Conservation (phyloP, 768 basidiomycete genomes). For the Pleurotus salmoneostramineus region DNA sequence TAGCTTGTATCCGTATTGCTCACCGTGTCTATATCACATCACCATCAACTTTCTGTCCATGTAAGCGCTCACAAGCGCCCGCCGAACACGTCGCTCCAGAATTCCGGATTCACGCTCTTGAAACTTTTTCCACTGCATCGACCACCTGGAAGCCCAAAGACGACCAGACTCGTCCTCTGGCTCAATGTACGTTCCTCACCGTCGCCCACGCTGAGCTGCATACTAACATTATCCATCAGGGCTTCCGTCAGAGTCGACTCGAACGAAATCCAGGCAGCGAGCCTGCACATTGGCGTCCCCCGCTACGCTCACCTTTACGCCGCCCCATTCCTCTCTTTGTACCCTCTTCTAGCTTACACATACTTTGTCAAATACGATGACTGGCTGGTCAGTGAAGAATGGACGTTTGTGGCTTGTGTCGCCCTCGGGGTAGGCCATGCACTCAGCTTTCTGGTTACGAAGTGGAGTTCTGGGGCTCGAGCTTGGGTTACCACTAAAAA, state of each 20-base stretch:
- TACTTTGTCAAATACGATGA: slow-evolving; percentile 89
- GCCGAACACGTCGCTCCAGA: too few relatives aligned
- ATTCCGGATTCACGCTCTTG: too few relatives aligned
- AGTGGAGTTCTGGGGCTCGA: slow-evolving; percentile 80
- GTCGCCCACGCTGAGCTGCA: slow-evolving; percentile 5
- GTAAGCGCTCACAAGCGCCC: too few relatives aligned
- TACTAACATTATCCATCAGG: slow-evolving; percentile 22
- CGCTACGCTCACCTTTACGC: slow-evolving; percentile 72
- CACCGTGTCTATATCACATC: too few relatives aligned
- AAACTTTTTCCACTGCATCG: too few relatives aligned
- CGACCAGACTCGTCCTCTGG: not conserved
- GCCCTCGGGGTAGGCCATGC: slow-evolving; percentile 84
- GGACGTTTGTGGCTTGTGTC: slow-evolving; percentile 94
- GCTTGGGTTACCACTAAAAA: slow-evolving; percentile 78
- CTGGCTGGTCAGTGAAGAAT: slow-evolving; percentile 92
- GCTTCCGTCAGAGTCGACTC: slow-evolving; percentile 53
- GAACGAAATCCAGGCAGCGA: slow-evolving; percentile 63
- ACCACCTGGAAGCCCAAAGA: not conserved
- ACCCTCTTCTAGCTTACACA: slow-evolving; percentile 83
- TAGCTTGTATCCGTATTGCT: too few relatives aligned
- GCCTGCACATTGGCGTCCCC: slow-evolving; percentile 63
- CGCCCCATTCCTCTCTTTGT: slow-evolving; percentile 73
- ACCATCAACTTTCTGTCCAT: too few relatives aligned
- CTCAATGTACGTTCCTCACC: not conserved
- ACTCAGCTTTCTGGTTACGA: slow-evolving; percentile 86